phyloP scores from a whole-genome alignment of 345 rosid species.

The Rhodomyrtus tomentosa region DNA sequence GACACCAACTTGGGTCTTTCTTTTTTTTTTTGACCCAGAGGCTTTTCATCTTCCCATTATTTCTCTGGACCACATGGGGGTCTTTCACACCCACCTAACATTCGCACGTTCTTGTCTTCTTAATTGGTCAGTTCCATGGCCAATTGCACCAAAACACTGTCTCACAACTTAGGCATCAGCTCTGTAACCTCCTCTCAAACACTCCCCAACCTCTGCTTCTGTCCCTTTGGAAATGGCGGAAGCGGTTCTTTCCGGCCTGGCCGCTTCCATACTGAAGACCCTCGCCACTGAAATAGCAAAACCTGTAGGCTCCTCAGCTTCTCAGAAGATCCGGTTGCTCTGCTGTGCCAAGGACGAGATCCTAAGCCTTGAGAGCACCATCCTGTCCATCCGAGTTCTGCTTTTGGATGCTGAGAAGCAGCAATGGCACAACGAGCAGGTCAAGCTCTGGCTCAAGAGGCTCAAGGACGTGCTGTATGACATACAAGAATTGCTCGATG shows the following conservation, averaged over 20 bases:
- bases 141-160: not conserved
- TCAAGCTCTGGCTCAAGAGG: conserved; percentile 2
- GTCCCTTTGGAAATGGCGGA: not conserved
- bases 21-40: no score
- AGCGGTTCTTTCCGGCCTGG: not conserved
- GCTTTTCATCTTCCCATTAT: no score
- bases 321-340: no score
- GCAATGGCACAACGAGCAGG: not conserved
- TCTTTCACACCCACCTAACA: no score
- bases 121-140: no score
- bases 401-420: conserved; percentile 12
- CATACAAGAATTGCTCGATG: conserved; percentile 11
- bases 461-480: conserved; percentile 8
- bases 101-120: no score
- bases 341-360: not conserved
- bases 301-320: not conserved
- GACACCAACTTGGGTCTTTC: no score
- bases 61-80: no score
- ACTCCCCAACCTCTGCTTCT: not conserved
- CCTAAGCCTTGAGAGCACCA: not conserved
- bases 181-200: not conserved
- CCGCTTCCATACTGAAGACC: not conserved
- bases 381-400: not conserved
- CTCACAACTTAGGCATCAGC: not conserved
- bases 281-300: not conserved